Evolutionary conservation across 768 basidiomycete genomes (phyloP).

Genomic region (Termitomyces sp.): DNA sequence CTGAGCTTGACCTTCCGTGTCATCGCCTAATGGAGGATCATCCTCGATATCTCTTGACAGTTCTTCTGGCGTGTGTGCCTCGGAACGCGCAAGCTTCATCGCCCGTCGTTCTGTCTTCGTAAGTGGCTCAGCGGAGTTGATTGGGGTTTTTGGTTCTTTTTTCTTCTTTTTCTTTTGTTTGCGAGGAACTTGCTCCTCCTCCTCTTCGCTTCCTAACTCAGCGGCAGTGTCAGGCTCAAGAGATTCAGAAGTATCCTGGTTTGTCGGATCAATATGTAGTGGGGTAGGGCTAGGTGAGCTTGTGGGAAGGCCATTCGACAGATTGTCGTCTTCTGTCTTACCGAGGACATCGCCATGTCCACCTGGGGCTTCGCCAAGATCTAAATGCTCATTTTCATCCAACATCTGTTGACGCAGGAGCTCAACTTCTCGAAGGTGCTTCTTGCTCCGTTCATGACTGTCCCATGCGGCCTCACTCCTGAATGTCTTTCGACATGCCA

Average conservation of each 20-base stretch:
- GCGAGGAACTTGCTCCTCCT: conserved; percentile 4
- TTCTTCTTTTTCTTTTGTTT: conserved; percentile 11
- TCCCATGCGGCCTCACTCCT: conserved; percentile 91
- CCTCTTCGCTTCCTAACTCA: conserved; percentile 1
- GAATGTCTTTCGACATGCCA: conserved; percentile 89
- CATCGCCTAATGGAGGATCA: not conserved
- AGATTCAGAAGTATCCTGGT: not conserved
- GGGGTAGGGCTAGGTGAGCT: conserved; percentile 2
- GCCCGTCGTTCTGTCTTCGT: conserved; percentile 14
- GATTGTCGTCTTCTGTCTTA: conserved; percentile 9
- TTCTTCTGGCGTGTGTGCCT: conserved; percentile 2
- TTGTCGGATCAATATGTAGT: not conserved
- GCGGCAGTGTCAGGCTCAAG: not conserved
- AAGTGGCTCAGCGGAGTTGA: conserved; percentile 1
- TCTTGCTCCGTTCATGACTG: conserved; percentile 94
- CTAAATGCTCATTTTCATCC: conserved; percentile 62
- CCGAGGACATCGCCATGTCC: conserved; percentile 17
- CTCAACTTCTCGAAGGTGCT: conserved; percentile 87
- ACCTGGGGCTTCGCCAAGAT: conserved; percentile 21
- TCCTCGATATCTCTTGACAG: not conserved
- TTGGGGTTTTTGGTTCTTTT: not conserved
- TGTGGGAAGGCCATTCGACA: not conserved
- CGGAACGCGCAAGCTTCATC: conserved; percentile 5
- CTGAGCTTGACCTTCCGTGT: conserved; percentile 4
- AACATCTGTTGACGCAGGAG: conserved; percentile 71